Conservation (phyloP, 352 stramenopile species). For the Globisporangium middletonii region DNA sequence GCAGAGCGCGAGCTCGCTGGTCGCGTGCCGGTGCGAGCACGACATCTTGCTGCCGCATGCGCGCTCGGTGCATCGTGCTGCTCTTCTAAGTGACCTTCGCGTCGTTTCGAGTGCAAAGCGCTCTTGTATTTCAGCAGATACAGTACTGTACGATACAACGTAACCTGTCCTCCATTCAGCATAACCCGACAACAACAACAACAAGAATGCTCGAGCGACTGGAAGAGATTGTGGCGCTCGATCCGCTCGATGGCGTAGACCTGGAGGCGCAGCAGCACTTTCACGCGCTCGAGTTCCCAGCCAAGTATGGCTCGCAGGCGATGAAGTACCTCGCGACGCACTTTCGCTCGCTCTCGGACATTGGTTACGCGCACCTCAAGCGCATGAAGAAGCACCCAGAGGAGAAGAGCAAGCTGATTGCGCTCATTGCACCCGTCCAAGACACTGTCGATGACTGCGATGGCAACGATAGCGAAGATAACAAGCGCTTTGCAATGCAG, state of each 20-base stretch:
- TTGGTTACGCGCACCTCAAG: constrained; percentile 78
- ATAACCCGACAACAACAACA: background rate
- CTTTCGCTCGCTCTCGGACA: constrained; percentile 49
- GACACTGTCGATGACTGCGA: background rate
- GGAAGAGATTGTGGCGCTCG: constrained; percentile 37
- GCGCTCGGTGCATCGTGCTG: background rate
- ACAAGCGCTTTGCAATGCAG: background rate
- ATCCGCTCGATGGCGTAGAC: constrained; percentile 15
- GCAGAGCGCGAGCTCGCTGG: constrained; percentile 43
- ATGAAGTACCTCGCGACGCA: constrained; percentile 52
- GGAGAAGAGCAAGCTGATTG: constrained; percentile 31
- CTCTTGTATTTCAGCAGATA: background rate
- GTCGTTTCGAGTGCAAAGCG: background rate
- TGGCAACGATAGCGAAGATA: background rate
- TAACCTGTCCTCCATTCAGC: background rate
- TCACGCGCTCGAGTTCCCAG: constrained; percentile 62
- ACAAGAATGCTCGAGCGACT: constrained; percentile 16
- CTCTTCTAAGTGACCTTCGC: background rate
- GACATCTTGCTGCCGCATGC: constrained; percentile 35
- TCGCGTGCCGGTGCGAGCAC: constrained; percentile 52
- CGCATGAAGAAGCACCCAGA: constrained; percentile 70
- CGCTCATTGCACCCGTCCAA: constrained; percentile 38
- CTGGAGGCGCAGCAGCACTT: constrained; percentile 60
- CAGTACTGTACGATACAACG: background rate
- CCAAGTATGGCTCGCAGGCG: constrained; percentile 45